A percentile compares a stretch with the other conserved stretches of the same genome.
These are phyloP conservation scores for Chiua virens DNA, from an alignment of 768 basidiomycete genomes.

Conservation along the genomic window DNA sequence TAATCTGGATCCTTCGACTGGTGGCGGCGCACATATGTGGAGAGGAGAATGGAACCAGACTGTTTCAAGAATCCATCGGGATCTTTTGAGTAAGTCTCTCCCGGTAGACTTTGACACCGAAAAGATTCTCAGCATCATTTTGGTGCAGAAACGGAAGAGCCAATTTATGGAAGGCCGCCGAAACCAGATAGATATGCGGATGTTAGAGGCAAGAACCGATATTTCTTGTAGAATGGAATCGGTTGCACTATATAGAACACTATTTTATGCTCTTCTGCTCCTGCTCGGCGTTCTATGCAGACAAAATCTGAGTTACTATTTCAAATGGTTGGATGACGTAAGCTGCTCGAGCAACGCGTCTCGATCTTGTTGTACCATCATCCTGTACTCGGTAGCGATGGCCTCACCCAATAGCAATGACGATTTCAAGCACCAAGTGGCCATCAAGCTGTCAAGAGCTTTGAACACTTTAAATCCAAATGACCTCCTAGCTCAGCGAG, in stretches of 20 bases:
- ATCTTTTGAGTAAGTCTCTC: conserved; percentile 60
- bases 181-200: conserved; percentile 32
- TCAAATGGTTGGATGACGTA: too few species aligned
- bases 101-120: not conserved
- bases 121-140: not conserved
- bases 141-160: conserved; percentile 21
- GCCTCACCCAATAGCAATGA: conserved; percentile 19
- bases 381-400: too few species aligned
- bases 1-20: conserved; percentile 50
- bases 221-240: conserved; percentile 17
- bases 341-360: too few species aligned
- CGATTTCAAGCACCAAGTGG: conserved; percentile 66
- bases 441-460: conserved; percentile 76
- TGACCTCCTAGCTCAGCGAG: conserved; percentile 73
- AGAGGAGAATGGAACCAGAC: conserved; percentile 70
- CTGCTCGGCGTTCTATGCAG: too few species aligned
- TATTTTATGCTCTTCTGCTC: too few species aligned
- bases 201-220: conserved; percentile 30
- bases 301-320: too few species aligned
- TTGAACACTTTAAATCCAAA: conserved; percentile 84
- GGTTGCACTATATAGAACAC: too few species aligned
- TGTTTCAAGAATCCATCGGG: conserved; percentile 64
- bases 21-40: conserved; percentile 85
- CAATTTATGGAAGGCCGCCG: conserved; percentile 26
- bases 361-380: too few species aligned